Evolutionary conservation across 805 yeast genomes (phyloP), one percentile per base, ranked within the genome.

Genomic region (Naumovozyma castellii): DNA sequence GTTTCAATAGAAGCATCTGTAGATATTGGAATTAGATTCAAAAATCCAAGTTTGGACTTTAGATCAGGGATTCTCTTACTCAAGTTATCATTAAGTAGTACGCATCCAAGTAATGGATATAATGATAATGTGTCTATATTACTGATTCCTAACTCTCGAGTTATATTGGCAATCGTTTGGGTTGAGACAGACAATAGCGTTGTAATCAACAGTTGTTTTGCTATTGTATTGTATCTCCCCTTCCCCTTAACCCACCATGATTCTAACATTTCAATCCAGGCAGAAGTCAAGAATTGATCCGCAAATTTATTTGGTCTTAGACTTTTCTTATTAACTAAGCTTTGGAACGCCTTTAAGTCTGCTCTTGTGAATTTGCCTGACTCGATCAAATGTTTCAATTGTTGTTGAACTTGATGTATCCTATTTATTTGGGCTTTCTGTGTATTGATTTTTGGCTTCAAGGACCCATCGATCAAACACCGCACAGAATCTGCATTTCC

Each of bases 241-340:
- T 62, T 63, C 4, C 84, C 86, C 39, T 69, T 71, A 8, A 70
- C 69, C 59, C 76, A 81, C 39, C 76, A 54, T 30, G 62, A 65
- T 48, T 82, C 90, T 33, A 83, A 51, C 12, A 59, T 54, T 46
- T 75, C 79, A 14, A 79, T 57, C 87, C 87, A 82, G 9, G 66
- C 60, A 1, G 61, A 50, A 16, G 65, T 65, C 2, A 80, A 74
- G 56, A 81, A 83, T 16, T 49, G 53, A 41, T 74, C 80, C 2
- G 76, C 68, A 56, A 81, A 78, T 22, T 46, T 44, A 18, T 44
- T 50, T 19, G 55, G 46, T 19, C 51, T 49, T 3, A 47, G 47
- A 28, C 57, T 50, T 1, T 56, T 54, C 8, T 43, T 38, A 6
- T 52, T 49, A 16, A 80, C 48, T 10, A 80, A 55, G 37, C 55